A percentile compares a stretch with the other conserved stretches of the same genome.
Conservation (phyloP, 352 stramenopile genomes). For the Pythium scleroteichum region DNA sequence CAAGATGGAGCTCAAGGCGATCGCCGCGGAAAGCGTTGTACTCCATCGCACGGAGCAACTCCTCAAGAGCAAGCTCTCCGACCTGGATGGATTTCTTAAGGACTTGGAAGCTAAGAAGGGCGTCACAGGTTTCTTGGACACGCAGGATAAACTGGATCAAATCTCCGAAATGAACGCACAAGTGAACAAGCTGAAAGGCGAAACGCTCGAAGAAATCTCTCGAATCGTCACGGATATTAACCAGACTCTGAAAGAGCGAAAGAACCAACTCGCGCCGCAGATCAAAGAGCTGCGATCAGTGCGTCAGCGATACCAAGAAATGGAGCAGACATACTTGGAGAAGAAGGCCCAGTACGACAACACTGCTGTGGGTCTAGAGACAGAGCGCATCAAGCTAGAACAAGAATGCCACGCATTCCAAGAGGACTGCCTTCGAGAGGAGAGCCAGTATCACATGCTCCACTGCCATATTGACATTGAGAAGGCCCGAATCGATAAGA, state of each 20-base stretch:
- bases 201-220: constrained; percentile 94
- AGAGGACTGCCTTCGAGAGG: constrained; percentile 86
- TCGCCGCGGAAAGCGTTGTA: constrained; percentile 89
- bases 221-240: constrained; percentile 91
- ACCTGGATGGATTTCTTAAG: constrained; percentile 84
- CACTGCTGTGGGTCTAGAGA: constrained; percentile 82
- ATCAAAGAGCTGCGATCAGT: constrained; percentile 91
- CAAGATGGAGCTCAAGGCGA: constrained; percentile 83
- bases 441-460: constrained; percentile 86
- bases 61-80: constrained; percentile 81
- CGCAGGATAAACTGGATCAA: constrained; percentile 85
- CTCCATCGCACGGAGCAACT: constrained; percentile 91
- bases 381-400: constrained; percentile 89
- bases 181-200: constrained; percentile 90
- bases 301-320: constrained; percentile 88
- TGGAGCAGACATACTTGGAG: constrained; percentile 87
- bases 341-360: constrained; percentile 91
- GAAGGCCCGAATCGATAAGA: constrained; percentile 71
- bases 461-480: constrained; percentile 79
- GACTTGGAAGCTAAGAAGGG: constrained; percentile 86
- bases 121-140: constrained; percentile 85
- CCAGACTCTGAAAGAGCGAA: constrained; percentile 88
- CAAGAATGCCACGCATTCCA: constrained; percentile 88
- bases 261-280: constrained; percentile 91
- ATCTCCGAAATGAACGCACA: constrained; percentile 87